phyloP scores from a whole-genome alignment of 1,284 basidiomycete genomes.

The Sutorius eximius region DNA sequence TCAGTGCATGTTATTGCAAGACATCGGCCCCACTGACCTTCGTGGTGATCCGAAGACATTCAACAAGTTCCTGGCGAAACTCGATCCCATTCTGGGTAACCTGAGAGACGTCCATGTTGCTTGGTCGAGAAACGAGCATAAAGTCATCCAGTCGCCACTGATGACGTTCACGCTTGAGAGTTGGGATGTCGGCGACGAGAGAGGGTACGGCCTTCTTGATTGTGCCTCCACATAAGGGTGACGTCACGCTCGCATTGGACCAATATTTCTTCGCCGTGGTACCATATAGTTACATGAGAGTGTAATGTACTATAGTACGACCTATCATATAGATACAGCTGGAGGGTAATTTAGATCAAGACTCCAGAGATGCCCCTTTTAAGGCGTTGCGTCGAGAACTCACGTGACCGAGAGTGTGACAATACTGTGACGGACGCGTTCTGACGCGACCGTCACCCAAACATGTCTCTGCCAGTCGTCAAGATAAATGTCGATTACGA shows the following conservation, averaged over 20 bases:
- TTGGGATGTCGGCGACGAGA: slow-evolving; percentile 26
- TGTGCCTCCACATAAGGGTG: slow-evolving; percentile 6
- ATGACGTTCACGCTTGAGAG: slow-evolving; percentile 35
- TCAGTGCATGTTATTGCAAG: slow-evolving; percentile 47
- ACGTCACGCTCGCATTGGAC: background rate
- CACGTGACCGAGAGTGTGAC: slow-evolving; percentile 25
- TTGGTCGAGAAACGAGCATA: slow-evolving; percentile 24
- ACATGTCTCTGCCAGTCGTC: slow-evolving; percentile 51
- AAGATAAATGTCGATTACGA: slow-evolving; percentile 48
- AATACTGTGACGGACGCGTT: slow-evolving; percentile 29
- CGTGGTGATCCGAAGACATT: slow-evolving; percentile 40
- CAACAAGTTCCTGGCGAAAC: slow-evolving; percentile 37
- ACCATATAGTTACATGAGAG: background rate
- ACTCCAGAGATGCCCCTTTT: too few species aligned
- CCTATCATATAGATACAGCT: background rate
- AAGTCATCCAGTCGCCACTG: slow-evolving; percentile 24
- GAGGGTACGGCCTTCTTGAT: slow-evolving; percentile 25
- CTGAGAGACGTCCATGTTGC: slow-evolving; percentile 30
- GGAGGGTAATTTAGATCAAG: background rate
- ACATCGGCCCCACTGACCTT: slow-evolving; percentile 44
- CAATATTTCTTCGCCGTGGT: background rate
- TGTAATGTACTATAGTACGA: background rate
- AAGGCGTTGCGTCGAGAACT: background rate
- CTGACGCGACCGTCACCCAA: slow-evolving; percentile 9
- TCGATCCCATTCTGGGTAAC: slow-evolving; percentile 48